Evolutionary conservation across 2,329 filamentous ascomycete genomes (phyloP).

Genomic region (Fusarium begoniae): DNA sequence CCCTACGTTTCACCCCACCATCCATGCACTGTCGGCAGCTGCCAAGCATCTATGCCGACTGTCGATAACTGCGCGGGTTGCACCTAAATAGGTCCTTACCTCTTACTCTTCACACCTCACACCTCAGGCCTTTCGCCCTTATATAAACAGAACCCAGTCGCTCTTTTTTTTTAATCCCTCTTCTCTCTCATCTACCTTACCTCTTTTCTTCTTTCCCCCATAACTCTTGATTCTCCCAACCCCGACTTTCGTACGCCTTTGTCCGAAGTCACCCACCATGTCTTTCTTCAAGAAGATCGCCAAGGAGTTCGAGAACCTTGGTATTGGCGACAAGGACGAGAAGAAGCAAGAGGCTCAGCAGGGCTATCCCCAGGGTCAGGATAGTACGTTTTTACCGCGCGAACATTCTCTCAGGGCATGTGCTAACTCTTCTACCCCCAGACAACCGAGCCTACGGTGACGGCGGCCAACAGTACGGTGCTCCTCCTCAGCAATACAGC

Average conservation of each 20-base stretch:
- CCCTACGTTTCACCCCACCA: conserved; percentile 22
- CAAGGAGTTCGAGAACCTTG: conserved; percentile 57
- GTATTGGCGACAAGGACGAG: conserved; percentile 52
- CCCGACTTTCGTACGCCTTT: conserved; percentile 4
- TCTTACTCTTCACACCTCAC: not conserved
- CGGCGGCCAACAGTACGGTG: conserved; percentile 29
- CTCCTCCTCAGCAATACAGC: conserved; percentile 35
- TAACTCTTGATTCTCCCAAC: not conserved
- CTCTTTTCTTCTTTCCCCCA: not conserved
- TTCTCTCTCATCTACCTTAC: conserved; percentile 2
- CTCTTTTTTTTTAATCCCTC: conserved; percentile 11
- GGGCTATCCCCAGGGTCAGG: conserved; percentile 15
- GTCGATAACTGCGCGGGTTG: conserved; percentile 18
- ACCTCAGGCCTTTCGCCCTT: conserved; percentile 19
- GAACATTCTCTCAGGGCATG: not conserved
- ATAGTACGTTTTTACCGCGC: conserved; percentile 22
- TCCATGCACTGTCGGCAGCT: conserved; percentile 22
- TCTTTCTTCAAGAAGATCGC: conserved; percentile 57
- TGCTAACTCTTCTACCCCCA: conserved; percentile 15
- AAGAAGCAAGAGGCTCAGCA: conserved; percentile 27
- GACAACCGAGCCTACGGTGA: conserved; percentile 41
- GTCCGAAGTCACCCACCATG: conserved; percentile 44
- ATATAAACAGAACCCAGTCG: conserved; percentile 28
- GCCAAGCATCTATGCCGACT: conserved; percentile 19
- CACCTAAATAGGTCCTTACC: not conserved